These are phyloP conservation scores for Malus fusca DNA, from an alignment of 306 rosid genomes.

Conservation along the genomic window DNA sequence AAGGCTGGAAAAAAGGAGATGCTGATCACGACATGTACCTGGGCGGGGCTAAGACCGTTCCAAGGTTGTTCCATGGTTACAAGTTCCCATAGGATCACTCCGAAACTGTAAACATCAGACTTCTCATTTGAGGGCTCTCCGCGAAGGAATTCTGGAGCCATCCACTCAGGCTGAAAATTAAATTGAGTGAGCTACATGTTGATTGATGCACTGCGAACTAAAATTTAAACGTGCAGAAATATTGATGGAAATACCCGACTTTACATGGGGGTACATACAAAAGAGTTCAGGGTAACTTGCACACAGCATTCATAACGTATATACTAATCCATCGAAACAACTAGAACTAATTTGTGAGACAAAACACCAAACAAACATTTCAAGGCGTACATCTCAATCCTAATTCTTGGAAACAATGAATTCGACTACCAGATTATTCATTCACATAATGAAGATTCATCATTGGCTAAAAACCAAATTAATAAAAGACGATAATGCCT, in stretches of 20 bases:
- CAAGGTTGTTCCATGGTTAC: conserved; percentile 92
- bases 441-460: not conserved
- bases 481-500: not conserved
- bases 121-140: conserved; percentile 96
- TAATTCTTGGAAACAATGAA: not conserved
- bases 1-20: not conserved
- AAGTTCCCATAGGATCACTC: conserved; percentile 94
- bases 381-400: not conserved
- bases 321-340: not conserved
- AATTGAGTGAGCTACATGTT: conserved; percentile 38
- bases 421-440: not conserved
- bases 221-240: conserved; percentile 34
- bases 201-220: conserved; percentile 30
- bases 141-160: conserved; percentile 99
- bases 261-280: conserved; percentile 11
- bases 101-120: conserved; percentile 93
- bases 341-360: not conserved
- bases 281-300: conserved; percentile 4
- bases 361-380: not conserved
- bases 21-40: conserved; percentile 34
- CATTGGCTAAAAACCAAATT: not conserved
- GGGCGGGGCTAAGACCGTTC: conserved; percentile 85
- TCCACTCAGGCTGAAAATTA: conserved; percentile 96
- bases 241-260: conserved; percentile 32
- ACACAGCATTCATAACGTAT: conserved; percentile 2